A percentile compares a stretch with the other conserved stretches of the same genome.
phyloP scores from a whole-genome alignment of 176 grass and related monocot species.

The Musa itinerans region DNA sequence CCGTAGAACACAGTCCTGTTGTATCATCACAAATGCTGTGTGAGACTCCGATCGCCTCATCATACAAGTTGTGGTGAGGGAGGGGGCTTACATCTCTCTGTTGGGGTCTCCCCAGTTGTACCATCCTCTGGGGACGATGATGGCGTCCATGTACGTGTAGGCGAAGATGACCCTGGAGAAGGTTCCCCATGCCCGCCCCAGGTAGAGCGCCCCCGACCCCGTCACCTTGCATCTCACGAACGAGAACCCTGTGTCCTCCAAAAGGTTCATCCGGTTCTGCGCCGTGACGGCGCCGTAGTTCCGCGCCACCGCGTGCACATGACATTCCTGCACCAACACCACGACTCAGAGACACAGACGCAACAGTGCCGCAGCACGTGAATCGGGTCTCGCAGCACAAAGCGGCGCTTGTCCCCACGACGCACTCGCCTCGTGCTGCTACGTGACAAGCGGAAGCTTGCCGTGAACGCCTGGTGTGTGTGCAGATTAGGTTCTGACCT shows the following conservation, averaged over 20 bases:
- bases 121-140: constrained; percentile 81
- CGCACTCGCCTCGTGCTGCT: too few relatives aligned
- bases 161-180: constrained; percentile 91
- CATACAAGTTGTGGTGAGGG: neutral
- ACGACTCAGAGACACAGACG: too few relatives aligned
- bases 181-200: constrained; percentile 79
- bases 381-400: too few relatives aligned
- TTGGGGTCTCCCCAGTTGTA: constrained; percentile 92
- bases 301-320: constrained; percentile 68
- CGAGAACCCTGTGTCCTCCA: constrained; percentile 91
- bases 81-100: constrained; percentile 48
- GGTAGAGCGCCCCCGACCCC: constrained; percentile 80
- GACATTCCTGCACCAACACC: constrained; percentile 46
- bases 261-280: constrained; percentile 62
- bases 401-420: too few relatives aligned
- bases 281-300: constrained; percentile 84
- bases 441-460: too few relatives aligned
- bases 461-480: too few relatives aligned
- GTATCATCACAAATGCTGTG: neutral
- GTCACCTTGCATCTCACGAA: constrained; percentile 84
- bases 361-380: too few relatives aligned
- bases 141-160: constrained; percentile 94
- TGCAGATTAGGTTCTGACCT: constrained; percentile 29
- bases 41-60: neutral
- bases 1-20: constrained; percentile 96